Evolutionary conservation across 2,329 filamentous ascomycete genomes (phyloP).

Genomic region (Balansia obtecta): DNA sequence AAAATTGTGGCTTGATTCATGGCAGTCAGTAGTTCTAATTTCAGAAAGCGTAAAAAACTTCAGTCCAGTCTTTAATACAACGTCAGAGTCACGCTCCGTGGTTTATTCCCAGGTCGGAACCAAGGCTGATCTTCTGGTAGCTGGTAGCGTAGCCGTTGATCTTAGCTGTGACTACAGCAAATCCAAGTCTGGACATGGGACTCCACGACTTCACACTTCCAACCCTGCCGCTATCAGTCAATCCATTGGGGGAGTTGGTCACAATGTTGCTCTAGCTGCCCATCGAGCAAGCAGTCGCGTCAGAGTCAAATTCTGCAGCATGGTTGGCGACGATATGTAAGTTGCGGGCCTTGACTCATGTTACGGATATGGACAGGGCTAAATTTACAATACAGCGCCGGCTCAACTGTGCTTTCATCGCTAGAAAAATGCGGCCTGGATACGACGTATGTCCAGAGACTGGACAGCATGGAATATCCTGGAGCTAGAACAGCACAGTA

Average conservation of each 20-base stretch:
- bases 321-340: constrained; percentile 67
- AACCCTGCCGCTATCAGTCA: constrained; percentile 75
- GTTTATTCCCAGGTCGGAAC: constrained; percentile 12
- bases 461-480: constrained; percentile 34
- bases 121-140: constrained; percentile 62
- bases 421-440: constrained; percentile 54
- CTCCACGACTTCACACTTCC: constrained; percentile 59
- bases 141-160: constrained; percentile 83
- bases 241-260: constrained; percentile 79
- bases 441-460: constrained; percentile 46
- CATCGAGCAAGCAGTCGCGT: constrained; percentile 49
- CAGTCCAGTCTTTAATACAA: not conserved
- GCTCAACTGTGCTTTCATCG: constrained; percentile 56
- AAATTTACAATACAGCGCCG: constrained; percentile 37
- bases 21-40: constrained; percentile 20
- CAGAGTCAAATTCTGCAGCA: constrained; percentile 63
- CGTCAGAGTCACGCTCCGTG: constrained; percentile 4
- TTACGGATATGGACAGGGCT: not conserved
- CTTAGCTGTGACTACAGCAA: constrained; percentile 63
- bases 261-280: constrained; percentile 80
- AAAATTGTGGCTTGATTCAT: constrained; percentile 9
- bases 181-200: constrained; percentile 14
- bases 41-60: constrained; percentile 19
- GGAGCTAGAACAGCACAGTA: constrained; percentile 74
- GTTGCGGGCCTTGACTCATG: constrained; percentile 12